Evolutionary conservation across 1,139 yeast genomes (phyloP).

Genomic region (Hansenula anomala): DNA sequence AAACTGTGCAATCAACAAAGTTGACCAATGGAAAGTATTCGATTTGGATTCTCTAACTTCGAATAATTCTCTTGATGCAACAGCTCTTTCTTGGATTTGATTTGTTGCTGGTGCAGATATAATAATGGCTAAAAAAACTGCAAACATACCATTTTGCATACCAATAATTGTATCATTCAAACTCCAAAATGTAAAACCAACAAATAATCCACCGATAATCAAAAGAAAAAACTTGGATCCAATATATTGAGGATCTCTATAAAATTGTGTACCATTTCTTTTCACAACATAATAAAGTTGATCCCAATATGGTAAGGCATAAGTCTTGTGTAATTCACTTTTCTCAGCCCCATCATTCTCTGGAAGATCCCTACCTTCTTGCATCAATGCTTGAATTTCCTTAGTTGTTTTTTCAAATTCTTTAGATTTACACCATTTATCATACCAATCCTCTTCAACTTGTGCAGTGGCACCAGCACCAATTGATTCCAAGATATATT

Average conservation of each 20-base stretch:
- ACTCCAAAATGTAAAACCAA: conserved; percentile 53
- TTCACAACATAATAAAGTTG: conserved; percentile 27
- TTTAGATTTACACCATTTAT: conserved; percentile 38
- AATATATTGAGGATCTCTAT: conserved; percentile 36
- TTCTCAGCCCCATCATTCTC: conserved; percentile 26
- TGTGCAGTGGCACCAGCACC: conserved; percentile 57
- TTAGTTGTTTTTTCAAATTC: conserved; percentile 22
- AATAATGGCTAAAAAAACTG: conserved; percentile 42
- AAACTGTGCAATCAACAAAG: conserved; percentile 43
- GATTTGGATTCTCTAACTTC: conserved; percentile 56
- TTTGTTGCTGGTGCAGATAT: conserved; percentile 47
- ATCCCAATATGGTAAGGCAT: conserved; percentile 29
- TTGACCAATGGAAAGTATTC: conserved; percentile 57
- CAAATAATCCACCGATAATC: conserved; percentile 39
- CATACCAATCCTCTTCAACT: conserved; percentile 38
- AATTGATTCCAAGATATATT: conserved; percentile 53
- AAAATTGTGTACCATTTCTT: conserved; percentile 32
- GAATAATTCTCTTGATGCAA: conserved; percentile 43
- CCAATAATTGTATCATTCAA: conserved; percentile 44
- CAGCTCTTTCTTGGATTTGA: conserved; percentile 53
- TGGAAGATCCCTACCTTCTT: neutral
- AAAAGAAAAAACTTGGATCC: conserved; percentile 32
- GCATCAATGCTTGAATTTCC: conserved; percentile 22
- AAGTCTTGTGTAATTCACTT: conserved; percentile 18
- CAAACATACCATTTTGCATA: conserved; percentile 47